A percentile compares a stretch with the other conserved stretches of the same genome.
Evolutionary conservation across 345 rosid species (phyloP).

Genomic region (Syzygium aqueum): DNA sequence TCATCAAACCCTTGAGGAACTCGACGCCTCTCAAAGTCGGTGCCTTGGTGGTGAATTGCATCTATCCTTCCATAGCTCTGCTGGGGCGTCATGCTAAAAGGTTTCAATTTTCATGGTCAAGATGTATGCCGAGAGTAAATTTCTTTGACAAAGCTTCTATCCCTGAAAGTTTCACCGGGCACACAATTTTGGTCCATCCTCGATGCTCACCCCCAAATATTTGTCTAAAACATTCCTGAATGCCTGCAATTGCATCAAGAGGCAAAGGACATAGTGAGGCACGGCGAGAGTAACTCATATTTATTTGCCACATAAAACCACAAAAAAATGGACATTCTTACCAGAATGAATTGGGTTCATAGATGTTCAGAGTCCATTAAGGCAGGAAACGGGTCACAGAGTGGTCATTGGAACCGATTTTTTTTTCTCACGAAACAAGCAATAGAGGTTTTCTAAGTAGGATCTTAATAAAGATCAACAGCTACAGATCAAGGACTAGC

Average conservation of each 20-base stretch:
- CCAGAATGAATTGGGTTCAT: neutral
- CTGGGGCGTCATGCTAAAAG: neutral
- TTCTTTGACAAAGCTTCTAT: neutral
- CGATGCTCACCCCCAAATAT: constrained; percentile 42
- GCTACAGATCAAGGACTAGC: neutral
- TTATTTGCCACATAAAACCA: neutral
- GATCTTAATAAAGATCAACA: neutral
- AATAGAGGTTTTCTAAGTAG: neutral
- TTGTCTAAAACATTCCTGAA: constrained; percentile 56
- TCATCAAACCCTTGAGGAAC: neutral
- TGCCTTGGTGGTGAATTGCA: neutral
- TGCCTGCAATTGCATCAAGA: constrained; percentile 35
- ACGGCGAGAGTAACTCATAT: neutral
- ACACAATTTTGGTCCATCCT: neutral
- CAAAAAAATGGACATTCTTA: neutral
- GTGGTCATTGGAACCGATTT: neutral
- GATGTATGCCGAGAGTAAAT: neutral
- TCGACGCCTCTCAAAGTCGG: neutral
- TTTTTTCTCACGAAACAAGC: neutral
- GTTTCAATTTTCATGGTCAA: neutral
- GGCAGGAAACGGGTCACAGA: neutral
- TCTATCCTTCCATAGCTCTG: neutral
- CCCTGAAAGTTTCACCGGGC: neutral
- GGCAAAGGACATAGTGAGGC: neutral
- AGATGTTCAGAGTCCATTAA: neutral